phyloP scores from a whole-genome alignment of 2,329 filamentous ascomycete species.

The Epichloe aotearoae region DNA sequence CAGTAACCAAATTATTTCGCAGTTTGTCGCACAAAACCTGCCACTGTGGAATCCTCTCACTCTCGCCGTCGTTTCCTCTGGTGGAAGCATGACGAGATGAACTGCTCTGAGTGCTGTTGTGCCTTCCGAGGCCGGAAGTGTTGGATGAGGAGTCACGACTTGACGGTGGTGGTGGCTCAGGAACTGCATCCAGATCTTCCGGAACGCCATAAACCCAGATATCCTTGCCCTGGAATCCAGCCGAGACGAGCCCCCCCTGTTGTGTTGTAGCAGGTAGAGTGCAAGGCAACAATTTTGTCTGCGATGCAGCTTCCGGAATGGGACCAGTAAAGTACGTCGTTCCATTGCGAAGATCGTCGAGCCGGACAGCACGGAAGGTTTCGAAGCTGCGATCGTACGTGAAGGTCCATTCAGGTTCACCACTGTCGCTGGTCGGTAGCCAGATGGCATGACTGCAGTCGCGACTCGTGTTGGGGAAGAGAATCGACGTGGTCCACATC shows the following conservation, averaged over 20 bases:
- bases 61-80: conserved; percentile 16
- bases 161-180: conserved; percentile 23
- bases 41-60: conserved; percentile 47
- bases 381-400: conserved; percentile 66
- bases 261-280: conserved; percentile 58
- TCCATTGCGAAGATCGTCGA: conserved; percentile 62
- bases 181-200: conserved; percentile 52
- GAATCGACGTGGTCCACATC: conserved; percentile 74
- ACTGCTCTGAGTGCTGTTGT: conserved; percentile 17
- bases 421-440: conserved; percentile 44
- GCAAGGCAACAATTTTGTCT: conserved; percentile 50
- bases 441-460: conserved; percentile 68
- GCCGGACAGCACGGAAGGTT: conserved; percentile 63
- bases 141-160: conserved; percentile 11
- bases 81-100: conserved; percentile 20
- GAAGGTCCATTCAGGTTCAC: conserved; percentile 63
- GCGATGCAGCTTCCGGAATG: conserved; percentile 34
- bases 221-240: conserved; percentile 59
- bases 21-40: conserved; percentile 54
- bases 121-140: conserved; percentile 13
- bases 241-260: conserved; percentile 59
- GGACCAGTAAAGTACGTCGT: conserved; percentile 71
- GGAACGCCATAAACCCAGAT: conserved; percentile 73
- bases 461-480: conserved; percentile 69
- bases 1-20: conserved; percentile 58